Evolutionary conservation across 495 filamentous ascomycete genomes (phyloP).

Genomic region (Sphaerosporella brunnea): DNA sequence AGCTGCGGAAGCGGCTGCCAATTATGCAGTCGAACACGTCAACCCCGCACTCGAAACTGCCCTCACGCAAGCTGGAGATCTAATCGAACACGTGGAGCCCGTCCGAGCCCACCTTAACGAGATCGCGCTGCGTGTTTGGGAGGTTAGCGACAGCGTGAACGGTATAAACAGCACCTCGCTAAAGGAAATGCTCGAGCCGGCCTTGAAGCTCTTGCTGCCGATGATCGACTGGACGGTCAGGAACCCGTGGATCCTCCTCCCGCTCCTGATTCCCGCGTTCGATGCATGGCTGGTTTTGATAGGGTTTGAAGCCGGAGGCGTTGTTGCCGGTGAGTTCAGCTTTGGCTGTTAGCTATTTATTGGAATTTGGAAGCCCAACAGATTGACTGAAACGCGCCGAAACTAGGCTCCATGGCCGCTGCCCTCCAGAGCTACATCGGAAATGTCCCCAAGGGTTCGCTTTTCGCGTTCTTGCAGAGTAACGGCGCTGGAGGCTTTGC

Average conservation of each 20-base stretch:
- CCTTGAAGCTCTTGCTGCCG: background rate
- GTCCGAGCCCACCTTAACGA: background rate
- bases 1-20: too few relatives aligned
- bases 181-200: background rate
- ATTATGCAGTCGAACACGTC: too few relatives aligned
- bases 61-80: too few relatives aligned
- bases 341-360: too few relatives aligned
- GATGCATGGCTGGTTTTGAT: constrained; percentile 1
- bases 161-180: background rate
- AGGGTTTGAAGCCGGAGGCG: background rate
- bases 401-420: constrained; percentile 24
- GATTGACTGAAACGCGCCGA: too few relatives aligned
- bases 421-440: constrained; percentile 16
- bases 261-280: background rate
- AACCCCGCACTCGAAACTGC: too few relatives aligned
- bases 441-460: constrained; percentile 20
- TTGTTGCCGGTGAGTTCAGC: background rate
- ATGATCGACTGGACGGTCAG: background rate
- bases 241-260: background rate
- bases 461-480: constrained; percentile 27
- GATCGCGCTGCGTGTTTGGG: background rate
- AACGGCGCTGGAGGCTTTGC: background rate
- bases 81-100: background rate
- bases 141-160: background rate
- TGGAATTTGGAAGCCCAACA: too few relatives aligned